Percentiles rank a stretch among this genome's conserved stretches.
These are phyloP conservation scores for Pleurotus platypus DNA, from an alignment of 768 basidiomycete genomes.

Conservation along the genomic window DNA sequence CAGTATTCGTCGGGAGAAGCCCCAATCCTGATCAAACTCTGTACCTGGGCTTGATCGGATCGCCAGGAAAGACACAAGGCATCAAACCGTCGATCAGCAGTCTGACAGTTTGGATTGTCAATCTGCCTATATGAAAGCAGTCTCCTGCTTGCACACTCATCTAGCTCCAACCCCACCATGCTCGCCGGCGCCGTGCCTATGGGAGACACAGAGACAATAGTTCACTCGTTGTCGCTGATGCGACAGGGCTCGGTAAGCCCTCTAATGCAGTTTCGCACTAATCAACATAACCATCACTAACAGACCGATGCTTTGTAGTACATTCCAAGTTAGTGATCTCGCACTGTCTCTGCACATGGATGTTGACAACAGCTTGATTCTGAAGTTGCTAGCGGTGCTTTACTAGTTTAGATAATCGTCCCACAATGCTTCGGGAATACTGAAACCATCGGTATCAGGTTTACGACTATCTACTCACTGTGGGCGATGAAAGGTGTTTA, in stretches of 20 bases:
- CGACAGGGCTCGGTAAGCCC: neutral
- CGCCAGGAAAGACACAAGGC: no score
- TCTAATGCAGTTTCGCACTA: no score
- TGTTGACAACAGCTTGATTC: neutral
- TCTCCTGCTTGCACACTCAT: no score
- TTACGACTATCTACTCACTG: conserved; percentile 5
- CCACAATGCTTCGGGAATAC: neutral
- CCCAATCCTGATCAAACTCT: no score
- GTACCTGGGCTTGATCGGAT: no score
- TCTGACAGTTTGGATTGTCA: no score
- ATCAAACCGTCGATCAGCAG: no score
- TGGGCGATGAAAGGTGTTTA: neutral
- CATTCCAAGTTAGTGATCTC: neutral
- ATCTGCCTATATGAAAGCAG: no score
- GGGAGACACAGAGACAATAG: neutral
- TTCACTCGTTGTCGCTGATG: neutral
- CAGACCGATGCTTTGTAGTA: neutral
- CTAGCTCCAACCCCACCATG: no score
- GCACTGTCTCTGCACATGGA: no score
- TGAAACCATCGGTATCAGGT: neutral
- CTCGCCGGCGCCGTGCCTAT: neutral
- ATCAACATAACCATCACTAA: no score
- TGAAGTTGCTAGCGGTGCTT: conserved; percentile 1
- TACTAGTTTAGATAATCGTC: neutral
- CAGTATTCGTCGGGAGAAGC: no score